Evolutionary conservation across 441 rosid genomes (phyloP), one percentile per base, ranked within the genome.

Genomic region (Macaranga tanarius): DNA sequence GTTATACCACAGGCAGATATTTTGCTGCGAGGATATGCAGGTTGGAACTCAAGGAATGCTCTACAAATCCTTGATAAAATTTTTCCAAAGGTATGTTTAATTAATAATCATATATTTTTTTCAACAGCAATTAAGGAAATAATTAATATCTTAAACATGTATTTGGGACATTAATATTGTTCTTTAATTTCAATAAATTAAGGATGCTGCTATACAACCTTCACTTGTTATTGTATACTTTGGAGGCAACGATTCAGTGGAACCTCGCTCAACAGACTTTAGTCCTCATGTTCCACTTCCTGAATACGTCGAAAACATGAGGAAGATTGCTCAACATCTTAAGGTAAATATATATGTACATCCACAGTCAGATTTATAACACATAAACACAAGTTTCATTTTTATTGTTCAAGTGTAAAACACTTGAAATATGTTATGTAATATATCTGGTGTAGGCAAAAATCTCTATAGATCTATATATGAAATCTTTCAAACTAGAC

Each of bases 161-260:
- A 50, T 7, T 5, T 13, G 13, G 54, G 13, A 5, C 6, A 13
- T 50, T 50, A 15, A 50, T 13, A 19, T 13, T 50, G 54, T 3
- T n/a, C 4, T 20, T 23, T 42, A 8, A 22, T 57, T 44, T 44
- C 5, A 13, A 45, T 34, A 25, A 11, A 70, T 55, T 20, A 73
- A 93, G 98, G 85, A 86, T 73, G 89, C 89, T 12, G 69, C 74
- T 0, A 44, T 78, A 47, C 93, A 89, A 67, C 98, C 98, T 73
- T 75, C 95, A 3, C 74, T 93, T 76, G 97, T 86, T 67, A 89
- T 93, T 11, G 93, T 90, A 28, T 93, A 93, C 71, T 91, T 93
- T 6, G 97, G 98, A 16, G 98, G 97, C 19, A 93, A 93, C 62
- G 98, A 93, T 74, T 91, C 98, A 48, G 55, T 58, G 74, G 63